phyloP scores from a whole-genome alignment of 352 stramenopile genomes.

The Globisporangium emineosum region DNA sequence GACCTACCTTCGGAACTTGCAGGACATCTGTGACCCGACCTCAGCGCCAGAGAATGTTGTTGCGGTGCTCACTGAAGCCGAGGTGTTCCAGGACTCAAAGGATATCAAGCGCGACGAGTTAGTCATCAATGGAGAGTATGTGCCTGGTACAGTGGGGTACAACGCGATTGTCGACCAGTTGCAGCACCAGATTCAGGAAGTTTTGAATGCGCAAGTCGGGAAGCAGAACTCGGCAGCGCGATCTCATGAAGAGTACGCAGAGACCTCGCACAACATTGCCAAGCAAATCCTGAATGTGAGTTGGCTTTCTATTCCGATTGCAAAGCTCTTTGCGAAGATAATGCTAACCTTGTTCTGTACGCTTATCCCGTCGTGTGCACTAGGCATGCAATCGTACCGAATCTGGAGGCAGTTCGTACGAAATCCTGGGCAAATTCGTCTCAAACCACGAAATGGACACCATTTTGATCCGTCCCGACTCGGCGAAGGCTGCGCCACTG shows the following conservation, averaged over 20 bases:
- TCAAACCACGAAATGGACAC: conserved; percentile 48
- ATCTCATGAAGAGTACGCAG: conserved; percentile 3
- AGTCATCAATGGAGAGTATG: conserved; percentile 50
- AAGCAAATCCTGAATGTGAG: conserved; percentile 40
- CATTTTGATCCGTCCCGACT: conserved; percentile 64
- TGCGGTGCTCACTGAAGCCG: conserved; percentile 36
- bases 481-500: conserved; percentile 54
- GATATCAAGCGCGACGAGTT: conserved; percentile 78
- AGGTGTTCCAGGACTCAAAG: conserved; percentile 78
- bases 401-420: conserved; percentile 67
- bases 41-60: conserved; percentile 11
- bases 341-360: neutral
- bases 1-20: conserved; percentile 39
- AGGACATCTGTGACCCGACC: conserved; percentile 16
- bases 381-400: conserved; percentile 80
- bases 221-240: conserved; percentile 24
- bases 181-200: conserved; percentile 37
- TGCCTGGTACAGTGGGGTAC: conserved; percentile 55
- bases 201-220: conserved; percentile 27
- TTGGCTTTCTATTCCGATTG: neutral
- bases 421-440: conserved; percentile 60
- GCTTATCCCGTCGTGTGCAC: neutral
- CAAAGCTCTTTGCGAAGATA: neutral
- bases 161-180: conserved; percentile 49
- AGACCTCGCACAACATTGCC: conserved; percentile 19